phyloP scores from a whole-genome alignment of 2,329 filamentous ascomycete genomes.

The Neofusicoccum laricinum region DNA sequence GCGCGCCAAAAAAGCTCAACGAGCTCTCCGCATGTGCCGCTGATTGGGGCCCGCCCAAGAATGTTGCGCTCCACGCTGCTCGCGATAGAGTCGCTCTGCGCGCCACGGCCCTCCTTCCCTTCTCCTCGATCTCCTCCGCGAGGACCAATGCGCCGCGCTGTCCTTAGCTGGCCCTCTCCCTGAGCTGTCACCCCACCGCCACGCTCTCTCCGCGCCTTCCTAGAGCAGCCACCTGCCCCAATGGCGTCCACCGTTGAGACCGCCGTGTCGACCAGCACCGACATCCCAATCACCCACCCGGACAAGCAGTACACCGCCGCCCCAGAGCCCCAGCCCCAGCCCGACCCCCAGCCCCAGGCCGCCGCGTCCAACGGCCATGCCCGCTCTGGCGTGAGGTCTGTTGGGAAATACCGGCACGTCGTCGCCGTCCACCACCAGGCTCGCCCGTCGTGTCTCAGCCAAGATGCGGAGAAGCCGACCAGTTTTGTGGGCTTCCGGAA shows the following conservation, averaged over 20 bases:
- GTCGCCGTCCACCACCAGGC: constrained; percentile 75
- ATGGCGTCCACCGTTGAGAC: constrained; percentile 21
- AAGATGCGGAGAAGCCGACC: constrained; percentile 70
- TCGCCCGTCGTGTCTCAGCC: constrained; percentile 78
- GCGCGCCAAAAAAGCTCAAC: constrained; percentile 12
- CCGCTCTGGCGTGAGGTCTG: constrained; percentile 21
- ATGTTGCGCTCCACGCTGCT: neutral
- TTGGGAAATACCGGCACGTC: constrained; percentile 81
- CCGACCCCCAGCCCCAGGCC: neutral
- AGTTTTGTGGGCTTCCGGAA: constrained; percentile 95
- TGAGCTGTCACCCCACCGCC: constrained; percentile 1
- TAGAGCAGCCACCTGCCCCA: neutral
- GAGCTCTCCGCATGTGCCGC: neutral
- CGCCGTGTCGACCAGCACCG: constrained; percentile 27
- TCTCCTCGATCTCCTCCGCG: neutral
- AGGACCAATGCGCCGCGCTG: constrained; percentile 11
- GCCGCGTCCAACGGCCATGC: constrained; percentile 20
- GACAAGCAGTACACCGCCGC: constrained; percentile 25
- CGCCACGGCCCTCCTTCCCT: too few relatives aligned
- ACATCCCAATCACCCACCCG: constrained; percentile 24
- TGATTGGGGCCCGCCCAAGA: constrained; percentile 10
- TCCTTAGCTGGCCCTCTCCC: neutral
- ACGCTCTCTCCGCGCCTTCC: neutral
- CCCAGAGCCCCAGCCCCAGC: constrained; percentile 17
- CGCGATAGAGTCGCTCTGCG: neutral